phyloP scores from a whole-genome alignment of 345 rosid genomes.

The Salix udensis region DNA sequence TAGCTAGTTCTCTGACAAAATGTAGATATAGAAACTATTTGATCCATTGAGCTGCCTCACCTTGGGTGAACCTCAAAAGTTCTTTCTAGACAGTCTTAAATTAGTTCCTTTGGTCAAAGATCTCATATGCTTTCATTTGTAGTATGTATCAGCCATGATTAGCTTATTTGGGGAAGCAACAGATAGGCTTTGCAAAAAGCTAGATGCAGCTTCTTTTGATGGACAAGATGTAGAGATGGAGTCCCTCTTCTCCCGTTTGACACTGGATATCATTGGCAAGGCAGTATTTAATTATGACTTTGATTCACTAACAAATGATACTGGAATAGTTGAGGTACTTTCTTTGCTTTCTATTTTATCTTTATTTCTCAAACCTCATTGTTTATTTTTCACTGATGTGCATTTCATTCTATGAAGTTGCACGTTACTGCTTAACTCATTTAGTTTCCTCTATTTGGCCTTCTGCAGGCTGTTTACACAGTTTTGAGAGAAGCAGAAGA shows the following conservation, averaged over 20 bases:
- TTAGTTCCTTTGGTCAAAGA: not conserved
- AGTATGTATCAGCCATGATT: constrained; percentile 96
- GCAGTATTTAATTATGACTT: constrained; percentile 94
- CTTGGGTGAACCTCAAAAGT: not conserved
- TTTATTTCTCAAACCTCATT: not conserved
- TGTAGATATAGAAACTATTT: not conserved
- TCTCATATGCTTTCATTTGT: constrained; percentile 13
- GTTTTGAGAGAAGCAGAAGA: constrained; percentile 94
- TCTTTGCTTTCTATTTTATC: not conserved
- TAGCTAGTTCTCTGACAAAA: not conserved
- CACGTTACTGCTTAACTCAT: not conserved
- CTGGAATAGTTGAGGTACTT: constrained; percentile 90
- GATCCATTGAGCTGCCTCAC: not conserved
- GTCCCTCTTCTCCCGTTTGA: constrained; percentile 90
- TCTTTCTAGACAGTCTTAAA: not conserved
- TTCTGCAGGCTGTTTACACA: constrained; percentile 78
- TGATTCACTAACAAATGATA: constrained; percentile 83
- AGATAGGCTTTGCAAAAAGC: constrained; percentile 79
- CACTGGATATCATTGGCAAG: constrained; percentile 87
- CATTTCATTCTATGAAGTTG: not conserved
- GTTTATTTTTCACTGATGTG: not conserved
- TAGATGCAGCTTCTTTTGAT: constrained; percentile 66
- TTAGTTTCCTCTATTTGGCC: constrained; percentile 19
- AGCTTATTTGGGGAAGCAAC: constrained; percentile 78
- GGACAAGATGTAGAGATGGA: constrained; percentile 94